Percentiles rank a stretch among this genome's conserved stretches.
These are phyloP conservation scores for Thelonectria olida DNA, from an alignment of 2,329 filamentous ascomycete species.

Conservation along the genomic window DNA sequence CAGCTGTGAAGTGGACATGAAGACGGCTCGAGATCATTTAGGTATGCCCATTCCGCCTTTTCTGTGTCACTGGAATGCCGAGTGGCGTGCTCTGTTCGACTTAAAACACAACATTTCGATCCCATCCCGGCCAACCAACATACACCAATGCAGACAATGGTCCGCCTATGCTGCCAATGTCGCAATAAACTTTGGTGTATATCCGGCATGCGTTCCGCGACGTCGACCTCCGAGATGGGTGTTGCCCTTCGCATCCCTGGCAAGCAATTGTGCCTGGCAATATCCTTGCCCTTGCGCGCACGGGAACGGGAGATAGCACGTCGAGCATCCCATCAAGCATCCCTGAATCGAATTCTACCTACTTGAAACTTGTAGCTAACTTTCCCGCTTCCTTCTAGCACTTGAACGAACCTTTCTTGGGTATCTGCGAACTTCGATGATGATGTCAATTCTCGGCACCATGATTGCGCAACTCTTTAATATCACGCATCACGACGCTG, in stretches of 20 bases:
- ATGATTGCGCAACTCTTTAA: conserved; percentile 74
- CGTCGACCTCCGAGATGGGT: conserved; percentile 1
- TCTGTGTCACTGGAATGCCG: neutral
- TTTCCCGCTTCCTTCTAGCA: conserved; percentile 54
- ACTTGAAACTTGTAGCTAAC: neutral
- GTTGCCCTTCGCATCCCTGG: neutral
- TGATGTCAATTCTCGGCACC: conserved; percentile 74
- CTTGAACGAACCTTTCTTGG: conserved; percentile 79
- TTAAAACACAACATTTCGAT: neutral
- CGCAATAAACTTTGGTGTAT: neutral
- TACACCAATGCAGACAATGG: too few relatives aligned
- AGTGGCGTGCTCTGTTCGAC: neutral
- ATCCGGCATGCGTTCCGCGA: neutral
- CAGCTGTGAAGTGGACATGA: conserved; percentile 39
- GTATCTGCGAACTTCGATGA: conserved; percentile 75
- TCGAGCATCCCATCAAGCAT: neutral
- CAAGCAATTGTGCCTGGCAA: neutral
- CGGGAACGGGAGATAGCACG: neutral
- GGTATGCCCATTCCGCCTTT: conserved; percentile 27
- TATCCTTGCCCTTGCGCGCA: neutral
- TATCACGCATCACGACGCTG: conserved; percentile 50
- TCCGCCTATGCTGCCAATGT: neutral
- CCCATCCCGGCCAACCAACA: too few relatives aligned
- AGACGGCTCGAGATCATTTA: conserved; percentile 36
- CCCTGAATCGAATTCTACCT: neutral